Evolutionary conservation across 352 stramenopile genomes (phyloP).

Genomic region (Peronospora tabacina): DNA sequence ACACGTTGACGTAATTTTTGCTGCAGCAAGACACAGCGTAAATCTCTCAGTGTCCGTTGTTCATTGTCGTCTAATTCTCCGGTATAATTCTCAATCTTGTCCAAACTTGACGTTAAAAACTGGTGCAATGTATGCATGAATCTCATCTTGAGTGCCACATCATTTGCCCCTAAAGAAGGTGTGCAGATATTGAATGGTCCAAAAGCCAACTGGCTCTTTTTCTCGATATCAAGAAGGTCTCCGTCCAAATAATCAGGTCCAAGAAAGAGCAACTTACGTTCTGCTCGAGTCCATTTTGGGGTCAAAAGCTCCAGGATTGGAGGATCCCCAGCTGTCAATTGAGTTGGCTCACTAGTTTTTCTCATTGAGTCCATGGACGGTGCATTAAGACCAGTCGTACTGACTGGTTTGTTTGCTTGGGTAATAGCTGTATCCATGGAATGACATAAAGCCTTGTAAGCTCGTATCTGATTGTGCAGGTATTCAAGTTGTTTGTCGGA

Average conservation of each 20-base stretch:
- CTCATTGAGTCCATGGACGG: slow-evolving; percentile 3
- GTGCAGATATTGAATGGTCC: slow-evolving; percentile 52
- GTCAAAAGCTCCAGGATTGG: slow-evolving; percentile 32
- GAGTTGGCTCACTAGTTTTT: background rate
- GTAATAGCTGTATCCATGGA: slow-evolving; percentile 67
- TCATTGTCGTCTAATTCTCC: slow-evolving; percentile 35
- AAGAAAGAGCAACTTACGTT: slow-evolving; percentile 46
- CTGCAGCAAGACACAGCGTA: slow-evolving; percentile 68
- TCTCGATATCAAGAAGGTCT: slow-evolving; percentile 52
- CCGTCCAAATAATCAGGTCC: slow-evolving; percentile 60
- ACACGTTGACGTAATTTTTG: slow-evolving; percentile 61
- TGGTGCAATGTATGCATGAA: slow-evolving; percentile 69
- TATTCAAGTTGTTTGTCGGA: slow-evolving; percentile 82
- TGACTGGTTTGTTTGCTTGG: slow-evolving; percentile 20
- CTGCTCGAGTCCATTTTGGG: slow-evolving; percentile 56
- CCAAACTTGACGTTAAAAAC: slow-evolving; percentile 54
- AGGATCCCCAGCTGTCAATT: slow-evolving; percentile 2
- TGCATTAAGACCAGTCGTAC: background rate
- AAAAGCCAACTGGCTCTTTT: slow-evolving; percentile 45
- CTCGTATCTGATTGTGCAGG: slow-evolving; percentile 79
- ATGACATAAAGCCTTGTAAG: slow-evolving; percentile 77
- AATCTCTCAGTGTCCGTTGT: slow-evolving; percentile 42
- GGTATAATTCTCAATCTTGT: slow-evolving; percentile 45
- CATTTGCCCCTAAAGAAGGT: slow-evolving; percentile 56
- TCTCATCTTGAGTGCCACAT: slow-evolving; percentile 62